These are phyloP conservation scores for Candida sonorensis DNA, from an alignment of 805 yeast species.

Conservation along the genomic window DNA sequence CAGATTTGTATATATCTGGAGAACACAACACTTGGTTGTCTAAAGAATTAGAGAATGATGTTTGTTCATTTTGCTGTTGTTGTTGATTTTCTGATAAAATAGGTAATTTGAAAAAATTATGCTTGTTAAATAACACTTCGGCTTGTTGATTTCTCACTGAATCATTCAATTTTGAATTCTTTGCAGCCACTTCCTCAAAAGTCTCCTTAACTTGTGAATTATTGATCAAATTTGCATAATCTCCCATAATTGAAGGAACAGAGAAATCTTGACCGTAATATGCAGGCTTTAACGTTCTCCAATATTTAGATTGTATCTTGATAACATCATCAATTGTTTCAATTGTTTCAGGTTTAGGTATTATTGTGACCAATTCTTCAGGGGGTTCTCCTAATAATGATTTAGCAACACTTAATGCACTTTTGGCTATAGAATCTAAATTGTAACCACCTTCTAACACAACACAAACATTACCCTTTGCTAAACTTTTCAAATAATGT, in stretches of 20 bases:
- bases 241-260: conserved; percentile 24
- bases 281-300: conserved; percentile 81
- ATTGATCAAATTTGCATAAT: conserved; percentile 30
- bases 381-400: conserved; percentile 95
- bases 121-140: conserved; percentile 43
- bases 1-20: conserved; percentile 55
- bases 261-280: conserved; percentile 29
- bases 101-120: conserved; percentile 64
- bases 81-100: conserved; percentile 37
- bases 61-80: too few relatives aligned
- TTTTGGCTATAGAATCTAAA: conserved; percentile 79
- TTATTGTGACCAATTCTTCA: conserved; percentile 54
- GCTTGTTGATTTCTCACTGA: conserved; percentile 73
- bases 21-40: conserved; percentile 68
- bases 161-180: conserved; percentile 53
- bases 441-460: conserved; percentile 96
- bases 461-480: conserved; percentile 83
- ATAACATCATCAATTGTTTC: conserved; percentile 78
- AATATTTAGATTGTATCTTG: conserved; percentile 72
- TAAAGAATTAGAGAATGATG: conserved; percentile 37
- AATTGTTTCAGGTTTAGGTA: conserved; percentile 72
- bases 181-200: conserved; percentile 29
- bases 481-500: conserved; percentile 78
- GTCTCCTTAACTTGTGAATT: too few relatives aligned
- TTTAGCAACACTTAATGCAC: conserved; percentile 89